Evolutionary conservation across 306 rosid genomes (phyloP), one percentile per base, ranked within the genome.

Genomic region (Carpinus viminea): DNA sequence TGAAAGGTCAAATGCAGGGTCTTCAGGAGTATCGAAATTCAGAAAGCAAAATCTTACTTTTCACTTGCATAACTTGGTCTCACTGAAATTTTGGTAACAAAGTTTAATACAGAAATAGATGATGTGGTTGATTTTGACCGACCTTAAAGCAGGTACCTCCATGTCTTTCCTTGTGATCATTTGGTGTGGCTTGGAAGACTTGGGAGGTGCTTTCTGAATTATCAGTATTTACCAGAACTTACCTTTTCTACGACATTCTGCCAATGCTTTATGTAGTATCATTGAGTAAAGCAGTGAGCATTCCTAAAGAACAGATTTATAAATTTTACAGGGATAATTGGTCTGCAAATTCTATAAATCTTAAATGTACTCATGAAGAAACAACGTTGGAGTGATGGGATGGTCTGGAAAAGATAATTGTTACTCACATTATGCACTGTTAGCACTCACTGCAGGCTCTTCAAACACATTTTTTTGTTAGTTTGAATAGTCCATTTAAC

Each of bases 41-140:
- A 47, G 47, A 48, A 31, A 28, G 15, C 68, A 61, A 47, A 46
- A 43, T 28, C 45, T 70, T 70, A 11, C 48, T 51, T 36, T 57
- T 51, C 73, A 77, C 76, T 59, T 55, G 84, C 76, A 50, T 57
- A 77, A 78, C 66, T 77, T 70, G 57, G 53, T 68, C 62, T 56
- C 57, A 47, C 59, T 12, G 80, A 72, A 61, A 69, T 80, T 81
- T 80, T 77, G n/a, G 80, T 54, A 46, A 48, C 87, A 48, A 43
- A 62, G 80, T 68, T 20, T 78, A 46, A 41, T 79, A 43, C 69
- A 51, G 73, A 68, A 77, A 68, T 26, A 74, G 64, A 36, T 26
- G 70, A 74, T 74, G 74, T 17, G 76, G 78, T 73, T 78, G 74
- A 76, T 78, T 82, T 78, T 75, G 83, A 78, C 79, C 70, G 72